Base-by-base conservation (phyloP, 2,329 filamentous ascomycete genomes). In the Penicillium italicum region DNA sequence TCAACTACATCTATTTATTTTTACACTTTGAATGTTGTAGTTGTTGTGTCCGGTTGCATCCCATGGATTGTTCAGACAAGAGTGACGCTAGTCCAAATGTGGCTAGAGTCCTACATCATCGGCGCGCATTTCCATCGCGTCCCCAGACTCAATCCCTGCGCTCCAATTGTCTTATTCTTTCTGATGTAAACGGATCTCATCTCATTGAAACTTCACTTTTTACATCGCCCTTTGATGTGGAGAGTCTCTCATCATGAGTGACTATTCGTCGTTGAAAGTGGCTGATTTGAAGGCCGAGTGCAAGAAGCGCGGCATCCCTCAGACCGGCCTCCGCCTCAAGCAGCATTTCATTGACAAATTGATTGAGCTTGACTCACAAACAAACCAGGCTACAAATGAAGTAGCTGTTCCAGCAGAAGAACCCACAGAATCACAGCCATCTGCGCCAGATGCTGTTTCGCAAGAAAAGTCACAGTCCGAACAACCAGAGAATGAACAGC, bases 271-370 rank as follows among this genome's bases (percentile, higher is more conserved):
- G 72, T 80, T 86, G 67, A 92, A 89, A 75, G 89, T 93, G 60
- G 79, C 85, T 33, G 87, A 91, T 66, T 81, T 93, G 56, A 88
- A 87, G 73, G 83, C 84, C 22, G 88, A 91, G 77, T 80, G 92
- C 40, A 91, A 89, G 74, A 80, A 79, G 56, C 83, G 88, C 60
- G 85, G 85, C n/a, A 81, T 92, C 37, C 77, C 85, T 6, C 82
- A 85, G 58, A 82, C 83, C 24, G 89, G 89, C 9, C 79, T 91
- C 50, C 89, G 91, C 70, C 80, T 85, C 24, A 88, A 88, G 57
- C 82, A 78, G 48, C 71, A 79, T 28, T 74, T 91, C 44, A 80
- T 92, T 53, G 82, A 86, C 57, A 83, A 87, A 56, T 74, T 93
- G 43, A 69, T 78, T 12, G 76, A 79, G 56, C 67, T 71, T 37